Evolutionary conservation across 1,284 basidiomycete species (phyloP), one percentile per base, ranked within the genome.

Genomic region (Puccinia triticina): DNA sequence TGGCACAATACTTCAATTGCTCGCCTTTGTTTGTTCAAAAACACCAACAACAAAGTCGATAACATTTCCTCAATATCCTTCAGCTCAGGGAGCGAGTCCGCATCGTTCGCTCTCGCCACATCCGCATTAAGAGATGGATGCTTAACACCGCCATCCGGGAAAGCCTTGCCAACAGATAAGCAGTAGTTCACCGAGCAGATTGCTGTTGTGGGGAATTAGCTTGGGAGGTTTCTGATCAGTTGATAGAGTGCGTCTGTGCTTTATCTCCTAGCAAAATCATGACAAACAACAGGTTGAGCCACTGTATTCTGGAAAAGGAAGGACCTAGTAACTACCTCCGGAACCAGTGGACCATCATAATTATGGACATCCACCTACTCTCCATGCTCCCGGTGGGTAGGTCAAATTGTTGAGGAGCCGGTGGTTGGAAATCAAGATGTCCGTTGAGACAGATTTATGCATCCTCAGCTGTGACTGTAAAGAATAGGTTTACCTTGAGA

Each of bases 101-200:
- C 40, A 61, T 75, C 48, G 40, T 76, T 57, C 14, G 80, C 72
- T n/a, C 64, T 18, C 1, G 48, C 64, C 21, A 76, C 73, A 48
- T 82, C 80, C 53, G 14, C 4, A 48, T 75, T 76, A 59, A 76
- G 80, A 69, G 46, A 32, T 43, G 80, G 80, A 66, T 82, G 73
- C 16, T 43, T 67, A 1, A 76, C 46, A 23, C 37, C 72, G 34
- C 50, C 29, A 5, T 34, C 12, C 46, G 69, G 50, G 43, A 23
- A 34, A 34, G 21, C 53, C 21, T 50, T 48, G 29, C 34, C 37
- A 32, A 26, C 12, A n/a, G 80, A 82, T 29, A 82, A 64, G 29
- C 80, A 59, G 48, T 82, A 82, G 64, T 82, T 82, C 18, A 82
- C 55, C 40, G 80, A 76, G 21, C 53, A 48, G 23, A 82, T 82